phyloP scores from a whole-genome alignment of 345 rosid species.

The Linum tenue region DNA sequence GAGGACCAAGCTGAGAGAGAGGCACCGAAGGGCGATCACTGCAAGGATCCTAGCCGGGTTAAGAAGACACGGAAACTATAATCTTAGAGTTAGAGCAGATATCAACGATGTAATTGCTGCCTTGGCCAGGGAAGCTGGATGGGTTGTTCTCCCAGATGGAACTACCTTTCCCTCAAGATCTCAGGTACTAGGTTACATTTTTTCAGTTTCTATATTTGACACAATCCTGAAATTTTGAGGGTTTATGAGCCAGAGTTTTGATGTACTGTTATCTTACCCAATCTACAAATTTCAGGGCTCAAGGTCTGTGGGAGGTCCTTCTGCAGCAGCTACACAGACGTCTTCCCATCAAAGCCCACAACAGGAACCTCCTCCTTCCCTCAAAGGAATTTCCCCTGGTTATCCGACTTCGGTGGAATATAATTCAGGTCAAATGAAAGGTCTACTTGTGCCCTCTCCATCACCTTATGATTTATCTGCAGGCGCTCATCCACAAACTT shows the following conservation, averaged over 20 bases:
- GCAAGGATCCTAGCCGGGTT: slow-evolving; percentile 96
- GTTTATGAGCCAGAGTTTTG: neutral
- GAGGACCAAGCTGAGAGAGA: slow-evolving; percentile 93
- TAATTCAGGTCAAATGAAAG: slow-evolving; percentile 61
- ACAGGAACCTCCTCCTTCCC: slow-evolving; percentile 48
- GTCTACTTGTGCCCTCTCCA: slow-evolving; percentile 58
- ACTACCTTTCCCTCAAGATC: slow-evolving; percentile 92
- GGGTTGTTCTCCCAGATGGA: slow-evolving; percentile 99
- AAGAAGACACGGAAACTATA: slow-evolving; percentile 94
- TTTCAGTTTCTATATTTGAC: neutral
- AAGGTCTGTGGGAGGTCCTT: slow-evolving; percentile 54
- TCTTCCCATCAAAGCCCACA: slow-evolving; percentile 61
- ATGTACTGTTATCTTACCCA: neutral
- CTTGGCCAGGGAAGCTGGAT: slow-evolving; percentile 98
- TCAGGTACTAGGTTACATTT: slow-evolving; percentile 45
- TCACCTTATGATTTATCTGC: slow-evolving; percentile 53
- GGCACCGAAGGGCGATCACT: slow-evolving; percentile 92
- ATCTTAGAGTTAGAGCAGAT: slow-evolving; percentile 97
- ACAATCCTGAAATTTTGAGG: neutral
- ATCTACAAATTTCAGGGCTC: slow-evolving; percentile 46
- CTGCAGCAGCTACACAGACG: slow-evolving; percentile 39
- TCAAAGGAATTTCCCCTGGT: slow-evolving; percentile 53
- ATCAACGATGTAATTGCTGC: slow-evolving; percentile 98
- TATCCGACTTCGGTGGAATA: slow-evolving; percentile 53
- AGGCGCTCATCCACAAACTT: slow-evolving; percentile 36